Base-by-base conservation (phyloP, 306 rosid species). In the Parietaria judaica region DNA sequence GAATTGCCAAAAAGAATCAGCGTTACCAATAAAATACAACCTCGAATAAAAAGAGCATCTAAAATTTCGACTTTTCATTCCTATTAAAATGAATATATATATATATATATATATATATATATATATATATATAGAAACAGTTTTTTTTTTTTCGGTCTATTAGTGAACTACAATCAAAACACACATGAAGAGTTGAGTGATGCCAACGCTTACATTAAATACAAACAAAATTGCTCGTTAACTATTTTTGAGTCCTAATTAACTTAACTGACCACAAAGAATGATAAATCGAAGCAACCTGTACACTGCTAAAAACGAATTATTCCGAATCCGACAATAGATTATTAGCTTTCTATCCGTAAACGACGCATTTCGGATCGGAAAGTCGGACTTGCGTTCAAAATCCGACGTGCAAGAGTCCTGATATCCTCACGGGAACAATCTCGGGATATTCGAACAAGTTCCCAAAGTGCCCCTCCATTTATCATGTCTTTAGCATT, bases 401-500 rank as follows among this genome's bases (percentile, higher is more conserved):
- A 78, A 55, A 95, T 88, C 41, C 79, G 81, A 66, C 75, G 90
- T 63, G 99, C 99, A 66, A 94, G 99, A 67, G 66, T 88, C 63
- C 90, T 63, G 59, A 94, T 94, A 79, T 94, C 97, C 75, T 94
- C 97, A 48, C 99, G 80, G 7, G 97, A 82, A 75, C 99, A 94
- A 65, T 88, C 99, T n/a, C 86, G 75, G 4, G 99, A 94, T 65
- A 94, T 94, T 23, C 95, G 92, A 62, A 94, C 95, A 12, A 94
- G 82, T 79, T 94, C 99, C 99, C 97, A 88, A 16, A 94, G 95
- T 60, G 97, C 99, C 65, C 99, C 99, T 17, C 99, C 96, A 68
- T 85, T 79, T 14, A 94, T 84, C 95, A 94, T 76, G 80, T 94
- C 99, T 68, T 81, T 88, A 15, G 97, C 90, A 86, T 88, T 94